A percentile compares a stretch with the other conserved stretches of the same genome.
Conservation (phyloP, 768 basidiomycete genomes). For the Crepidotus variabilis region DNA sequence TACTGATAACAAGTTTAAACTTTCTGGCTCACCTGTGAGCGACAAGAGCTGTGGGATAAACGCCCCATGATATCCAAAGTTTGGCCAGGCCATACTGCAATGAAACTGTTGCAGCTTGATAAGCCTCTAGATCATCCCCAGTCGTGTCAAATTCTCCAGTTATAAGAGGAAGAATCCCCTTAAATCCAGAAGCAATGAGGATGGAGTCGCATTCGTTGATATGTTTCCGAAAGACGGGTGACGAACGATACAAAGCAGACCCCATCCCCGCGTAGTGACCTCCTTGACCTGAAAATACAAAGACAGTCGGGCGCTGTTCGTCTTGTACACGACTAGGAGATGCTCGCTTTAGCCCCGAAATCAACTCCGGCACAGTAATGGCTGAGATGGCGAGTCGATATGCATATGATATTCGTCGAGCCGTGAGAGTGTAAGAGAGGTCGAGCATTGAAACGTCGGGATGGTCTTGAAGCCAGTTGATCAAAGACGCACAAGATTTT, state of each 20-base stretch:
- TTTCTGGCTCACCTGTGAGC: constrained; percentile 61
- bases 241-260: constrained; percentile 44
- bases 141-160: constrained; percentile 14
- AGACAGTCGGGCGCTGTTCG: constrained; percentile 37
- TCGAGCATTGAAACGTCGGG: constrained; percentile 33
- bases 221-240: constrained; percentile 40
- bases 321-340: constrained; percentile 25
- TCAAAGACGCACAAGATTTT: constrained; percentile 40
- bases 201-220: constrained; percentile 58
- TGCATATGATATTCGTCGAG: constrained; percentile 54
- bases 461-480: constrained; percentile 39
- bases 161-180: constrained; percentile 46
- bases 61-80: constrained; percentile 69
- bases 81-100: constrained; percentile 60
- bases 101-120: constrained; percentile 54
- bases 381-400: constrained; percentile 52
- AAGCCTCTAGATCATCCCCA: constrained; percentile 24
- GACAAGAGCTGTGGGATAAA: constrained; percentile 55
- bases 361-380: constrained; percentile 38
- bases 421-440: constrained; percentile 65
- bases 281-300: constrained; percentile 77
- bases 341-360: constrained; percentile 37
- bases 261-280: constrained; percentile 69
- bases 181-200: constrained; percentile 45
- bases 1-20: neutral